phyloP scores from a whole-genome alignment of 2,329 filamentous ascomycete species.

The Fusarium armeniacum region DNA sequence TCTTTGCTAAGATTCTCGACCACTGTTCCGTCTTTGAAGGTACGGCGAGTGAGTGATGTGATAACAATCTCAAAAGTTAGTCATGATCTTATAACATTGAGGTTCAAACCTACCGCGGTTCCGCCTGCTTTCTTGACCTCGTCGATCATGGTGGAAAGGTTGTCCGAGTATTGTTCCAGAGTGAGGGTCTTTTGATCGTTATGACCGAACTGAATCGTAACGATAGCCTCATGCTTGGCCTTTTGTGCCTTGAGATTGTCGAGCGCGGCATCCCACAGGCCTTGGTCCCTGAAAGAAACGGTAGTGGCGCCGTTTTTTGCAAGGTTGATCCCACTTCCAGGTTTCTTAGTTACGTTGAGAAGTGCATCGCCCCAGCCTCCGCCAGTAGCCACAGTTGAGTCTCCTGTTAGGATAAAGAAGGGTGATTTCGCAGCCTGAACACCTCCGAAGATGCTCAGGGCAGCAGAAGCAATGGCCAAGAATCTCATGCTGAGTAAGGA shows the following conservation, averaged over 20 bases:
- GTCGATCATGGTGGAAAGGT: slow-evolving; percentile 8
- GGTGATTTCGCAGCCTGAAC: slow-evolving; percentile 11
- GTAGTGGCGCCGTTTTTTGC: slow-evolving; percentile 27
- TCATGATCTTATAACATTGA: fast-evolving
- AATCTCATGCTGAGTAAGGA: slow-evolving; percentile 4
- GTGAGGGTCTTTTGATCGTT: slow-evolving; percentile 32
- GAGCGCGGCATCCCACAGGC: slow-evolving; percentile 15
- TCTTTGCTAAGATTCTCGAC: slow-evolving; percentile 19
- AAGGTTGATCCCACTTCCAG: slow-evolving; percentile 11
- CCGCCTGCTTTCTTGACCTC: slow-evolving; percentile 24
- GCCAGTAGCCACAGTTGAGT: slow-evolving; percentile 20
- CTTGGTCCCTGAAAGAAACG: slow-evolving; percentile 14
- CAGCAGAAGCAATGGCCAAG: fast-evolving
- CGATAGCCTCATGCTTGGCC: slow-evolving; percentile 9
- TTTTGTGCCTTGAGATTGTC: background rate
- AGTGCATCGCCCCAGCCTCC: slow-evolving; percentile 22
- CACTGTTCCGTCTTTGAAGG: slow-evolving; percentile 17
- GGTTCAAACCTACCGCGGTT: slow-evolving; percentile 6
- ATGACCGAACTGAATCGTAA: slow-evolving; percentile 20
- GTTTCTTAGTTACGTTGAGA: slow-evolving; percentile 9
- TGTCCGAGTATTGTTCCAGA: slow-evolving; percentile 18
- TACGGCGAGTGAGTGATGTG: slow-evolving; percentile 22
- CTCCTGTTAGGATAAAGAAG: slow-evolving; percentile 22
- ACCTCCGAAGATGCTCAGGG: slow-evolving; percentile 1
- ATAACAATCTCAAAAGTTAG: slow-evolving; percentile 9